Conservation (phyloP, 2,329 filamentous ascomycete species). For the Harringtonia lauricola region DNA sequence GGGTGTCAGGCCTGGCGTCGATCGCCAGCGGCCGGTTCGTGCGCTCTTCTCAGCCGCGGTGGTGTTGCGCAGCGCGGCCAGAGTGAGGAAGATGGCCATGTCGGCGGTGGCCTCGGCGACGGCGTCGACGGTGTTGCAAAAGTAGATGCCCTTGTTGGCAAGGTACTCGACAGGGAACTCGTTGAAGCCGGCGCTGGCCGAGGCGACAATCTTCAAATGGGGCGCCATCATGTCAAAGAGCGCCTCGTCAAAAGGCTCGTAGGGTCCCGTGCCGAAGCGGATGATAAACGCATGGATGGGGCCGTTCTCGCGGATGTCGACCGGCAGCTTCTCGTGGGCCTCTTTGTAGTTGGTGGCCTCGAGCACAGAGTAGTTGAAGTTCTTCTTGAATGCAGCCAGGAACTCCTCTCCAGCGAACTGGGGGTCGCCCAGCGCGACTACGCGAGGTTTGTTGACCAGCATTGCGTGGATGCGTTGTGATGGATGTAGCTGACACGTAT, state of each 20-base stretch:
- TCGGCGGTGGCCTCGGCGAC: constrained; percentile 33
- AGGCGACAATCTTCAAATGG: constrained; percentile 32
- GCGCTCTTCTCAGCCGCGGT: constrained; percentile 24
- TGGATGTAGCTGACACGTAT: no score
- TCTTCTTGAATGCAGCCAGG: constrained; percentile 23
- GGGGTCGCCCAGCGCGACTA: constrained; percentile 29
- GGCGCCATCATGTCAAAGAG: constrained; percentile 28
- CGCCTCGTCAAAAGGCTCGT: constrained; percentile 36
- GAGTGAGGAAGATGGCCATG: constrained; percentile 17
- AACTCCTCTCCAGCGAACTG: constrained; percentile 27
- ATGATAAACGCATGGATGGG: constrained; percentile 36
- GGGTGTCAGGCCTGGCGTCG: constrained; percentile 18
- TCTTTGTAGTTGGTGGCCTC: constrained; percentile 24
- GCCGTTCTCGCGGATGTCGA: constrained; percentile 22
- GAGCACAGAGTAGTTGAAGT: constrained; percentile 28
- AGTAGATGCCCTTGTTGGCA: constrained; percentile 30
- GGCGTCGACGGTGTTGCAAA: constrained; percentile 42
- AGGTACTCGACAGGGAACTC: constrained; percentile 34
- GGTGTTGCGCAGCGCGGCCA: constrained; percentile 27
- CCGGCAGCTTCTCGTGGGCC: constrained; percentile 23
- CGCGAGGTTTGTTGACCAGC: constrained; percentile 22
- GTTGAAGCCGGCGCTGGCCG: constrained; percentile 35
- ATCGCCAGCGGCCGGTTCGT: constrained; percentile 26
- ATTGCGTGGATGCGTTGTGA: no score
- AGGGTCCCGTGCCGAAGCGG: constrained; percentile 36